Evolutionary conservation across 768 basidiomycete species (phyloP), one percentile per base, ranked within the genome.

Genomic region (Hydnum rufescens): DNA sequence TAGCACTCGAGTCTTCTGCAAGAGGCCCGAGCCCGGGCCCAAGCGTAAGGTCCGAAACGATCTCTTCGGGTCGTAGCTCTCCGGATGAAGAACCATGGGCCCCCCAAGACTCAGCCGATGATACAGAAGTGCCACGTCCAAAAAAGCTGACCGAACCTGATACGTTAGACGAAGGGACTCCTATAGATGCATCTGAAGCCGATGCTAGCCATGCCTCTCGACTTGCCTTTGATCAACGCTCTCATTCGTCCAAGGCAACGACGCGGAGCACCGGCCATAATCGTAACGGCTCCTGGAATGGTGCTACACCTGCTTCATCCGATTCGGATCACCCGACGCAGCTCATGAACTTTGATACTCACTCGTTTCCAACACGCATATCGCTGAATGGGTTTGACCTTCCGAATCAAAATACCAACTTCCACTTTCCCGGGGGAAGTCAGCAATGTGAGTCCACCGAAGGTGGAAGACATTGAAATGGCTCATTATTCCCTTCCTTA

Each of bases 391-490:
- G 80, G 52, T 55, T 89, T 56, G 75, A 47, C 76, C 28, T 65
- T 96, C 29, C 92, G 90, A 13, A 88, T 97, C 61, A 82, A 87
- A 60, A 76, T 97, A 64, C 95, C 95, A 0, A 66, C 95, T 44
- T 76, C 78, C 19, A 83, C 81, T 1, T 96, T 95, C 63, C 74
- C 85, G 0, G 87, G 92, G 64, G 95, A 99, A 70, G 87, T 99
- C 53, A 92, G 95, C 43, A 92, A 96, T 65, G 93, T 96, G 63
- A 62, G 78, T 43, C 4, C 32, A 23, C 44, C 13, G 29, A 46
- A 18, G 8, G 22, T 30, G n/a, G n/a, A n/a, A n/a, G n/a, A n/a
- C n/a, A n/a, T 5, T 3, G 49, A 22, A 28, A 6, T 19, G 5
- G 22, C 28, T 4, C 30, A 44, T 29, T 43, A 39, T 13, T 51